Conservation (phyloP, 352 stramenopile species). For the Phytophthora crassamura region DNA sequence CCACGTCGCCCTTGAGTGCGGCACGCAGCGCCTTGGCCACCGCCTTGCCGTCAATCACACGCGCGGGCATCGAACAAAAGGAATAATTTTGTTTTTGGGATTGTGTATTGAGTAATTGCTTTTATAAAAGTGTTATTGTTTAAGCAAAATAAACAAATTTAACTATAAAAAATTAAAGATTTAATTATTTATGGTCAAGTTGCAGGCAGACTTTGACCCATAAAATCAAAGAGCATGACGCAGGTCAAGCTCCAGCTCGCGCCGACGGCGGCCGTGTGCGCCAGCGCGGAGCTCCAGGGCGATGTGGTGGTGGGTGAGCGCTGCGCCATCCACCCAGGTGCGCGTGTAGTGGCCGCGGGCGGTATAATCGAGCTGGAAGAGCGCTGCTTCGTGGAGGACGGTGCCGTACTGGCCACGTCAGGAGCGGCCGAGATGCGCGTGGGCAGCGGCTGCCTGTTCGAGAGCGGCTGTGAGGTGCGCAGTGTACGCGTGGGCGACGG, state of each 20-base stretch:
- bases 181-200: too few relatives aligned
- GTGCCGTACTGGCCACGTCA: constrained; percentile 45
- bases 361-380: constrained; percentile 62
- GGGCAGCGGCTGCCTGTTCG: constrained; percentile 79
- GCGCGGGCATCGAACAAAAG: constrained; percentile 15
- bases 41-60: constrained; percentile 77
- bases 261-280: constrained; percentile 52
- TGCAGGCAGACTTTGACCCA: too few relatives aligned
- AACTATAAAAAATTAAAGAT: too few relatives aligned
- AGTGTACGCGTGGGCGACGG: constrained; percentile 60
- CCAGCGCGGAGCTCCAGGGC: constrained; percentile 53
- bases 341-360: constrained; percentile 40
- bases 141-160: too few relatives aligned
- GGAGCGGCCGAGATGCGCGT: constrained; percentile 50
- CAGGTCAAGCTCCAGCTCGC: constrained; percentile 31
- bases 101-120: too few relatives aligned
- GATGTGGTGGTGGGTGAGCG: constrained; percentile 46
- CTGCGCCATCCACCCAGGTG: constrained; percentile 60
- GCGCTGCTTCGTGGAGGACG: constrained; percentile 78
- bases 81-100: too few relatives aligned
- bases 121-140: too few relatives aligned
- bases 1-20: constrained; percentile 67
- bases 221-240: not conserved
- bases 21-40: constrained; percentile 69
- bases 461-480: constrained; percentile 74